A percentile compares a stretch with the other conserved stretches of the same genome.
These are phyloP conservation scores for Blepharisma undulans DNA, from an alignment of 169 alveolate species.

Conservation along the genomic window DNA sequence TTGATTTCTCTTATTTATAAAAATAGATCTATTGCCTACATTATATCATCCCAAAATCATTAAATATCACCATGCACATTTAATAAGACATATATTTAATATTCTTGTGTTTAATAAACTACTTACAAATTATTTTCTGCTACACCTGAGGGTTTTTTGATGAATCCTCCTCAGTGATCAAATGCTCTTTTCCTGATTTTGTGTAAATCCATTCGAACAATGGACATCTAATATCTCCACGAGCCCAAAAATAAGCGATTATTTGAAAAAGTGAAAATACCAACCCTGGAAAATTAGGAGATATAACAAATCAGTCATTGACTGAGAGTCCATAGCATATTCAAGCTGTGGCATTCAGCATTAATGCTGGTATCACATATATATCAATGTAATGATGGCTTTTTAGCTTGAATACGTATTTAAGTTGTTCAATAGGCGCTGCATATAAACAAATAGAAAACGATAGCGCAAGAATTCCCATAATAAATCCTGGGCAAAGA, in stretches of 20 bases:
- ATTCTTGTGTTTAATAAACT: not conserved
- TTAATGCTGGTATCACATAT: not conserved
- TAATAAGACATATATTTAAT: too few species aligned
- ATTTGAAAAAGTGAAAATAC: not conserved
- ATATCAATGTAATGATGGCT: not conserved
- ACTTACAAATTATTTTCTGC: not conserved
- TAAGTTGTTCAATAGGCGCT: slow-evolving; percentile 16
- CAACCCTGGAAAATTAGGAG: not conserved
- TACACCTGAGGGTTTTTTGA: not conserved
- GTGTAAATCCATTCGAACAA: not conserved
- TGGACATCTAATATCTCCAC: not conserved
- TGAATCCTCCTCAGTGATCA: not conserved
- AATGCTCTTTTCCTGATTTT: not conserved
- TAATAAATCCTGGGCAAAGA: not conserved
- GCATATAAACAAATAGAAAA: not conserved
- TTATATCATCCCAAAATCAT: too few species aligned
- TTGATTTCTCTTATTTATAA: too few species aligned
- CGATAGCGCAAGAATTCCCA: not conserved
- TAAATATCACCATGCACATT: too few species aligned
- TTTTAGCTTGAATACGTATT: not conserved
- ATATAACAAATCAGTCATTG: not conserved
- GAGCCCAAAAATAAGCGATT: not conserved
- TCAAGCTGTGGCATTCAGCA: not conserved
- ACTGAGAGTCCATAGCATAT: not conserved
- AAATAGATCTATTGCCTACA: not conserved